Evolutionary conservation across 2,329 filamentous ascomycete genomes (phyloP).

Genomic region (Botrytis squamosa): DNA sequence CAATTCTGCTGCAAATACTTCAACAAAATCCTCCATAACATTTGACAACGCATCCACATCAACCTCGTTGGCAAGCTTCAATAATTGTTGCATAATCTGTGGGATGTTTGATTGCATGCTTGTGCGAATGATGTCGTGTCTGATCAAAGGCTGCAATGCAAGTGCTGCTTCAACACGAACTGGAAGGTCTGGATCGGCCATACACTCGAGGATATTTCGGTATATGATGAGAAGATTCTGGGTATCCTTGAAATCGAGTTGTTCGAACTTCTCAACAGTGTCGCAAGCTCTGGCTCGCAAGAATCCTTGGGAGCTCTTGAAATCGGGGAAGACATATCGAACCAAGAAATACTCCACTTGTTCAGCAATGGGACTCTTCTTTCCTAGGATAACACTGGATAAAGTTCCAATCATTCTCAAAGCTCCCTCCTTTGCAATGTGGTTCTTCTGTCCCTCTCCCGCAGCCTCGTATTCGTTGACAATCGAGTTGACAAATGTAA

Average conservation of each 20-base stretch:
- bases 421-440: constrained; percentile 93
- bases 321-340: constrained; percentile 96
- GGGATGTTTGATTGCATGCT: constrained; percentile 98
- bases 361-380: constrained; percentile 97
- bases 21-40: constrained; percentile 99
- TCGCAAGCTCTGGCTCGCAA: constrained; percentile 93
- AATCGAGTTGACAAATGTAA: constrained; percentile 91
- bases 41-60: constrained; percentile 97
- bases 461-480: constrained; percentile 89
- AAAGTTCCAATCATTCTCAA: constrained; percentile 96
- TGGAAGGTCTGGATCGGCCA: constrained; percentile 90
- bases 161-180: constrained; percentile 93
- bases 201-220: constrained; percentile 92
- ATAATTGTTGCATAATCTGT: constrained; percentile 97
- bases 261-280: constrained; percentile 96
- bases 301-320: constrained; percentile 87
- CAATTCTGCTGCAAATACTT: constrained; percentile 95
- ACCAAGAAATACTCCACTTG: constrained; percentile 99
- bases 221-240: constrained; percentile 97
- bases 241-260: constrained; percentile 93
- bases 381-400: constrained; percentile 89
- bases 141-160: constrained; percentile 90
- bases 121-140: constrained; percentile 88
- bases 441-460: constrained; percentile 85
- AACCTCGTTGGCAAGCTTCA: constrained; percentile 96